Conservation (phyloP, 2,329 filamentous ascomycete species). For the Penicillium sp. region DNA sequence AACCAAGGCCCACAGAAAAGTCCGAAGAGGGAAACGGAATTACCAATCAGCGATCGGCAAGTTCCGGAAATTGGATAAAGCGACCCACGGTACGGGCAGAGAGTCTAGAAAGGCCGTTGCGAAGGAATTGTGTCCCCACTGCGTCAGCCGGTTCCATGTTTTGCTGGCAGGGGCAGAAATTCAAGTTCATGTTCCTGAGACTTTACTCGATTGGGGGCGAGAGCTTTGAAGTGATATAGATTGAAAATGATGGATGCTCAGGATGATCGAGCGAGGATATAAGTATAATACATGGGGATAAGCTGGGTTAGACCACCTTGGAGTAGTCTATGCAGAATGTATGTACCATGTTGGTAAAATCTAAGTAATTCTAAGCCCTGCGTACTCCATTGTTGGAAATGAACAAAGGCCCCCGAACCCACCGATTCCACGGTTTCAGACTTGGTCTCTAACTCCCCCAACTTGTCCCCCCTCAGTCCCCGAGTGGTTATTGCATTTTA, state of each 20-base stretch:
- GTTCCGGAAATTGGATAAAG: background rate
- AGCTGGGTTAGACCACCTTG: no score
- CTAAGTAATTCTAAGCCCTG: no score
- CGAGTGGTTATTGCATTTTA: background rate
- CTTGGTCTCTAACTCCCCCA: background rate
- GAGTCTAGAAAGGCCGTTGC: slow-evolving; percentile 24
- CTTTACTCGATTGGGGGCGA: background rate
- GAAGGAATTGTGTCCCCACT: slow-evolving; percentile 22
- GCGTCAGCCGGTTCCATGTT: slow-evolving; percentile 20
- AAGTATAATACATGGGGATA: no score
- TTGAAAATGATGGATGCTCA: no score
- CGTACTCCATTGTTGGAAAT: background rate
- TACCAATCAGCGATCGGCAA: background rate
- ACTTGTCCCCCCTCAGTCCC: background rate
- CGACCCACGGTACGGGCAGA: slow-evolving; percentile 18
- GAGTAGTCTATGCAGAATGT: background rate
- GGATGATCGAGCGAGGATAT: no score
- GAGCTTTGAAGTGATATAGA: background rate
- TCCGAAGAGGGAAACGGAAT: background rate
- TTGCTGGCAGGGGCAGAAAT: background rate
- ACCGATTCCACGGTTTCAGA: slow-evolving; percentile 9
- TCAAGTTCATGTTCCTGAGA: slow-evolving; percentile 10
- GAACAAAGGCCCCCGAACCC: slow-evolving; percentile 1
- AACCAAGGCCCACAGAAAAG: background rate
- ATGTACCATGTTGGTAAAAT: background rate